These are phyloP conservation scores for Lasiodiplodia sp. DNA, from an alignment of 2,329 filamentous ascomycete genomes.

Conservation along the genomic window DNA sequence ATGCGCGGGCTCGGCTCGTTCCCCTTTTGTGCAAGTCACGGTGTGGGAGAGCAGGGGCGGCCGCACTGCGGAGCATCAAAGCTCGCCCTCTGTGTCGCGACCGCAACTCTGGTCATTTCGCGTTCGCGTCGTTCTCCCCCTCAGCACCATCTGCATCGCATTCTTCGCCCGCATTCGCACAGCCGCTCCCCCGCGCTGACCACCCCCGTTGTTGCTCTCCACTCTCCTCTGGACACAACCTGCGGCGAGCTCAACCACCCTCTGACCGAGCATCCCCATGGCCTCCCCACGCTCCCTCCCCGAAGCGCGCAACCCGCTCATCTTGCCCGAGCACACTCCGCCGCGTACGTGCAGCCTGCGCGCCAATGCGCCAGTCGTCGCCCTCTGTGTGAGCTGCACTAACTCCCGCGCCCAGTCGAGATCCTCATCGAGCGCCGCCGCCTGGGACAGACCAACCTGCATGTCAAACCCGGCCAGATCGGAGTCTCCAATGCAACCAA, in stretches of 20 bases:
- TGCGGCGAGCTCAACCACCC: conserved; percentile 20
- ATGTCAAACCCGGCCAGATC: conserved; percentile 79
- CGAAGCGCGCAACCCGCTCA: conserved; percentile 68
- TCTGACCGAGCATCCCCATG: conserved; percentile 36
- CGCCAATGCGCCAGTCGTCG: conserved; percentile 31
- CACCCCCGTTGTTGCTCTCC: conserved; percentile 11
- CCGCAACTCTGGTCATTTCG: conserved; percentile 26
- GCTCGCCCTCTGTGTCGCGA: conserved; percentile 25
- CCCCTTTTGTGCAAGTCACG: conserved; percentile 26
- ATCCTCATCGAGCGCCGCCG: conserved; percentile 81
- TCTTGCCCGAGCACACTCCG: conserved; percentile 68
- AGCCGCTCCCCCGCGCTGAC: conserved; percentile 12
- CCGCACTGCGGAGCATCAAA: conserved; percentile 21
- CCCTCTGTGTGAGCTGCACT: conserved; percentile 31
- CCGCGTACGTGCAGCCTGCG: conserved; percentile 61
- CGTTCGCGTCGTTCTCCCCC: conserved; percentile 23
- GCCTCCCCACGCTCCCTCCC: conserved; percentile 60
- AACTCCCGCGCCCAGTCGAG: conserved; percentile 48
- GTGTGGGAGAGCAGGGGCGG: conserved; percentile 25
- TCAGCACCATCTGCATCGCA: conserved; percentile 21
- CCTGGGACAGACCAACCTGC: conserved; percentile 89
- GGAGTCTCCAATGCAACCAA: conserved; percentile 75
- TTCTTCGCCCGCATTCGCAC: conserved; percentile 19
- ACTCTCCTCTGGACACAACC: conserved; percentile 8
- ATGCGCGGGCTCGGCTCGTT: conserved; percentile 24